A percentile compares a stretch with the other conserved stretches of the same genome.
Conservation (phyloP, 2,329 filamentous ascomycete species). For the Neofusicoccum laricinum region DNA sequence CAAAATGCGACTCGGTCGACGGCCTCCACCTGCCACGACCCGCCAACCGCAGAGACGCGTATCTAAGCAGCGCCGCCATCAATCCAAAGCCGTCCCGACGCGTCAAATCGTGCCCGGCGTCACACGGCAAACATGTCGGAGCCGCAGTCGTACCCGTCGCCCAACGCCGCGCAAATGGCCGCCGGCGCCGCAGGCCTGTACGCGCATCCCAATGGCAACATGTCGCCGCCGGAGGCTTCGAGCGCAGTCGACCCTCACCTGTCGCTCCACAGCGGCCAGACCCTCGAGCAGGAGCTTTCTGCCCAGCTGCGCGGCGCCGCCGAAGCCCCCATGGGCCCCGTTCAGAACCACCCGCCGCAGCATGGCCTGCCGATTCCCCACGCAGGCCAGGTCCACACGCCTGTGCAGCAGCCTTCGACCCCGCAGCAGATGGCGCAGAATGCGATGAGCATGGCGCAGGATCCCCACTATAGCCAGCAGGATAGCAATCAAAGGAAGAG, state of each 20-base stretch:
- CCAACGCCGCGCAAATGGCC: constrained; percentile 31
- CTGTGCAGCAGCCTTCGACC: constrained; percentile 34
- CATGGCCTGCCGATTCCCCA: constrained; percentile 25
- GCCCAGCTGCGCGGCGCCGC: constrained; percentile 31
- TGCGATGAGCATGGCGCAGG: constrained; percentile 34
- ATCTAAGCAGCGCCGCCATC: constrained; percentile 16
- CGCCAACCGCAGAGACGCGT: constrained; percentile 20
- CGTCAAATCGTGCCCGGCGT: constrained; percentile 27
- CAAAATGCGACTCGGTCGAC: constrained; percentile 16
- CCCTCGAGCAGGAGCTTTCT: constrained; percentile 32
- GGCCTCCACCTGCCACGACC: constrained; percentile 23
- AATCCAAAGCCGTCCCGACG: constrained; percentile 20
- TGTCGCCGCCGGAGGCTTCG: constrained; percentile 20
- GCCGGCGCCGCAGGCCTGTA: constrained; percentile 31
- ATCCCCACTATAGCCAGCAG: constrained; percentile 33
- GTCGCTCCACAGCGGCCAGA: constrained; percentile 26
- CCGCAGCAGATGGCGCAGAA: constrained; percentile 39
- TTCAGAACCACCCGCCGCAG: constrained; percentile 30
- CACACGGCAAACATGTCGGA: constrained; percentile 19
- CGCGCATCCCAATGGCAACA: constrained; percentile 32
- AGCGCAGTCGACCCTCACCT: constrained; percentile 16
- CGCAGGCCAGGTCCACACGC: constrained; percentile 35
- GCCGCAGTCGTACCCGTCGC: constrained; percentile 28
- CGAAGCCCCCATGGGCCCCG: constrained; percentile 28
- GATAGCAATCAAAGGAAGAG: constrained; percentile 33